Percentiles rank a stretch among this genome's conserved stretches.
Evolutionary conservation across 345 rosid genomes (phyloP).

Genomic region (Eucalyptus leucophloia): DNA sequence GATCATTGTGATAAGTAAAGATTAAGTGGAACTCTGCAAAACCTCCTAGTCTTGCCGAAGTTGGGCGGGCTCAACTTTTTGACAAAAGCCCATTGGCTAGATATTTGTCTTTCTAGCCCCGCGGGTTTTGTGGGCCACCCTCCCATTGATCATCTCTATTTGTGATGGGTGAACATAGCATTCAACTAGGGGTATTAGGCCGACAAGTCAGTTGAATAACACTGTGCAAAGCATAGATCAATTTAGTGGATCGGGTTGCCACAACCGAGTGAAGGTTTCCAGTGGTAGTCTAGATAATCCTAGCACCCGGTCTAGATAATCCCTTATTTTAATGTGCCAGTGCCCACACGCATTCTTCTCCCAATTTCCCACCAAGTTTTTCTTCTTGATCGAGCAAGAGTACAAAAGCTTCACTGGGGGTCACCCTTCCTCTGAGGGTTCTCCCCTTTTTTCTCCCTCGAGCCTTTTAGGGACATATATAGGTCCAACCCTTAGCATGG

Average conservation of each 20-base stretch:
- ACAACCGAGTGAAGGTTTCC: no score
- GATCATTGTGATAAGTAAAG: background rate
- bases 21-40: background rate
- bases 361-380: no score
- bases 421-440: no score
- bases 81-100: background rate
- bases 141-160: background rate
- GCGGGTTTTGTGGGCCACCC: background rate
- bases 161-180: accelerated
- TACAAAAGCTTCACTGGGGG: no score
- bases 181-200: no score
- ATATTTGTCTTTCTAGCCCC: background rate
- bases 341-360: accelerated
- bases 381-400: no score
- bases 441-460: no score
- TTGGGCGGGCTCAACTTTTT: background rate
- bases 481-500: background rate
- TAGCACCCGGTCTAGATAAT: accelerated
- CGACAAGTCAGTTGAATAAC: no score
- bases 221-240: accelerated
- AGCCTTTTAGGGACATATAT: no score
- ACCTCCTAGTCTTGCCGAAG: background rate
- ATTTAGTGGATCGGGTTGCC: accelerated
- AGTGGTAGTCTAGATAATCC: no score
- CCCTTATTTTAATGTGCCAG: no score